Conservation (phyloP, 768 basidiomycete genomes). For the Lanmaoa pseudosensibilis region DNA sequence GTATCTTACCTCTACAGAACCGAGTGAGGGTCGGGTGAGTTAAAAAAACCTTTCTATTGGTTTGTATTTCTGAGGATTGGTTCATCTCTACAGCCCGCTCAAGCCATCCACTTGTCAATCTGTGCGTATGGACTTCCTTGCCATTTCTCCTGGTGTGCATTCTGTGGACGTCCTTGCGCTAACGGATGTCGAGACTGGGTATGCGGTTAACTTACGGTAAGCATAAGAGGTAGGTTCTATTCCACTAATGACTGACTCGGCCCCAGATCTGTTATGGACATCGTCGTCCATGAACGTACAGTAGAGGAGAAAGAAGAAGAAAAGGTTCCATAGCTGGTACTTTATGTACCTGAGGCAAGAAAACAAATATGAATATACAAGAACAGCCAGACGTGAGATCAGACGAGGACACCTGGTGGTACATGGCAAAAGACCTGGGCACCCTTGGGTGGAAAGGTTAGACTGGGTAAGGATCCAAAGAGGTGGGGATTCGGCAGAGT, state of each 20-base stretch:
- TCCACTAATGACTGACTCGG: slow-evolving; percentile 2
- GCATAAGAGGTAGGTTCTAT: slow-evolving; percentile 9
- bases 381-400: slow-evolving; percentile 16
- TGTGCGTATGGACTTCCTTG: slow-evolving; percentile 82
- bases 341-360: slow-evolving; percentile 12
- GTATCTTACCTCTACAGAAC: slow-evolving; percentile 75
- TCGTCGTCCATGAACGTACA: slow-evolving; percentile 63
- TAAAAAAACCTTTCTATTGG: background rate
- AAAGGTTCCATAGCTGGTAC: slow-evolving; percentile 12
- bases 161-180: slow-evolving; percentile 69
- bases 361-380: slow-evolving; percentile 25
- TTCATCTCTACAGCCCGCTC: slow-evolving; percentile 53
- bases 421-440: slow-evolving; percentile 16
- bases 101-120: slow-evolving; percentile 83
- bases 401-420: slow-evolving; percentile 18
- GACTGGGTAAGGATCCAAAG: background rate
- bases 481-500: background rate
- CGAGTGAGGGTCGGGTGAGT: slow-evolving; percentile 78
- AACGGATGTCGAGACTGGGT: slow-evolving; percentile 73
- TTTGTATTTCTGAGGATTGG: slow-evolving; percentile 1
- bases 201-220: slow-evolving; percentile 72
- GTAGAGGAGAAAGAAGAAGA: slow-evolving; percentile 1
- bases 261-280: slow-evolving; percentile 67
- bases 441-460: slow-evolving; percentile 9
- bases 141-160: slow-evolving; percentile 78